Base-by-base conservation (phyloP, 108 stramenopile species). In the Nitzschia sp. region DNA sequence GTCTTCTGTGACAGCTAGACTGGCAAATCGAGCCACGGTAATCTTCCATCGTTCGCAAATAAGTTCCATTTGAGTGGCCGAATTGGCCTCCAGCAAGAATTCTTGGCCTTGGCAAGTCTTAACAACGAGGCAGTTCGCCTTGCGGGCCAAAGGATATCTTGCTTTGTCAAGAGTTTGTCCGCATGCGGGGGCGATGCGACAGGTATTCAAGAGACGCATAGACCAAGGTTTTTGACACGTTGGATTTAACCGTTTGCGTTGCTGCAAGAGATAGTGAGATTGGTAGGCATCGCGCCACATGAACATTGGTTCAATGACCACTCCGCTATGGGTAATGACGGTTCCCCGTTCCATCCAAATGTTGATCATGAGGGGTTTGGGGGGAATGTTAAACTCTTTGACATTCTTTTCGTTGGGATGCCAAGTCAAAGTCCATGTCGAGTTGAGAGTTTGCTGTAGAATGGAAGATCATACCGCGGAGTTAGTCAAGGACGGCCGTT, bases 281-380 rank as follows among this genome's bases (percentile, higher is more conserved):
- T 77, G 76, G 33, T 77, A 77, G 4, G 76, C 76, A 70, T 77
- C 76, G 33, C 76, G 32, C 76, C 76, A 77, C 76, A 77, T 77
- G 32, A 77, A 64, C n/a, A 46, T 54, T 1, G 76, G 76, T 59
- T 77, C 76, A 26, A 68, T 53, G 9, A 77, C 76, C 17, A 68
- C 54, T 25, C 76, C 76, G 3, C 66, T 47, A 21, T 65, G 59
- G 15, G 76, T 34, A 26, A 77, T 62, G 3, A 68, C 76, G 8
- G 69, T 65, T 32, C 76, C 76, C 34, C 76, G 76, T 42, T 77
- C 76, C 47, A 77, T 62, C 76, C 76, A 77, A 19, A 77, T 64
- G 47, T 77, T 77, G 64, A 77, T 54, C 31, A 62, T 63, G 2
- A 77, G 55, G 0, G 76, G 76, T 49, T 64, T 64, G 11, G 31